phyloP scores from a whole-genome alignment of 192 early-diverging fungal species.

The Podila horticola region DNA sequence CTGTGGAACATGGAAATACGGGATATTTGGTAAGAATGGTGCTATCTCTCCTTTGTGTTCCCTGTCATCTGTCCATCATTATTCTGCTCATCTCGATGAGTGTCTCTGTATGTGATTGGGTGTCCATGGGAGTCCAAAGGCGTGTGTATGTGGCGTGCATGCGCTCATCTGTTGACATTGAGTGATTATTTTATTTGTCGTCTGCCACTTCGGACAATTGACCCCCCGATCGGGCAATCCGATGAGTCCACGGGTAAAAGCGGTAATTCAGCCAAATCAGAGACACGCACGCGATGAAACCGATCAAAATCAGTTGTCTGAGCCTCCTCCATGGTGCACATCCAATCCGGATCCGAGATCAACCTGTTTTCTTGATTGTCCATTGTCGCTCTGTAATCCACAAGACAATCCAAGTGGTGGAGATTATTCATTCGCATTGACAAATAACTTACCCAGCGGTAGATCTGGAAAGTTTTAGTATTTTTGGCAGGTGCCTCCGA shows the following conservation, averaged over 20 bases:
- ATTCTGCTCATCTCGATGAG: too few relatives aligned
- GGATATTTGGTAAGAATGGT: too few relatives aligned
- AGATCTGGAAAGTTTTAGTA: slow-evolving; percentile 93
- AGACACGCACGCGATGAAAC: background rate
- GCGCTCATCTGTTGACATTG: background rate
- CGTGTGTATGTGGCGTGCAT: too few relatives aligned
- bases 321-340: background rate
- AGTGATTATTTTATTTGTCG: background rate
- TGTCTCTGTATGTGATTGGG: too few relatives aligned
- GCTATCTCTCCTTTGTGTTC: too few relatives aligned
- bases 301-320: slow-evolving; percentile 2
- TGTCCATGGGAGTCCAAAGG: too few relatives aligned
- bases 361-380: too few relatives aligned
- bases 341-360: too few relatives aligned
- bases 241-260: slow-evolving; percentile 6
- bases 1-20: slow-evolving; percentile 38
- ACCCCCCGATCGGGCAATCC: slow-evolving; percentile 5
- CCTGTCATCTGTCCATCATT: too few relatives aligned
- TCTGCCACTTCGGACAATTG: slow-evolving; percentile 4
- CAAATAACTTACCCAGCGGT: slow-evolving; percentile 84
- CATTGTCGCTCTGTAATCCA: too few relatives aligned
- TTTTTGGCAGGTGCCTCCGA: slow-evolving; percentile 55
- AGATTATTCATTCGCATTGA: background rate
- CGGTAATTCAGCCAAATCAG: background rate
- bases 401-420: too few relatives aligned